Conservation (phyloP, 192 early-diverging fungal genomes). For the Entophlyctis luteolus region DNA sequence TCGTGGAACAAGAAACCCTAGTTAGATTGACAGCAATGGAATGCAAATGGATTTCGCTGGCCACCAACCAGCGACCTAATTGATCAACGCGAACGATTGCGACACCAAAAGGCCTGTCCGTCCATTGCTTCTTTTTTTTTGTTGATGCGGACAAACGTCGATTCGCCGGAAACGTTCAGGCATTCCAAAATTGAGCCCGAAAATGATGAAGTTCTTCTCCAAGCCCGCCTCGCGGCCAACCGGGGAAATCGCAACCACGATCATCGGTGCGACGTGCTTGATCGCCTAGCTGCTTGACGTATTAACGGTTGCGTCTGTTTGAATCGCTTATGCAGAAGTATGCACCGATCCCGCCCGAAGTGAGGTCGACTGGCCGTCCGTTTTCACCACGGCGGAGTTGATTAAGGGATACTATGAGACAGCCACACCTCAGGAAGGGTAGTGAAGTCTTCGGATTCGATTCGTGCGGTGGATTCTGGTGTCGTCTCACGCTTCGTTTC, state of each 20-base stretch:
- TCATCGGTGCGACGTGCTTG: slow-evolving; percentile 3
- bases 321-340: background rate
- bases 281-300: background rate
- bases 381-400: slow-evolving; percentile 12
- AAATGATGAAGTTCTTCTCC: too few relatives aligned
- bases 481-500: background rate
- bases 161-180: too few relatives aligned
- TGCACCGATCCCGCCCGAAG: background rate
- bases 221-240: background rate
- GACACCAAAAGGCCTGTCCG: too few relatives aligned
- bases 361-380: slow-evolving; percentile 18
- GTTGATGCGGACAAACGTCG: too few relatives aligned
- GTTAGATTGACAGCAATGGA: too few relatives aligned
- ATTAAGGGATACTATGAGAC: slow-evolving; percentile 19
- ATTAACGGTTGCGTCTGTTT: background rate
- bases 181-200: too few relatives aligned
- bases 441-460: background rate
- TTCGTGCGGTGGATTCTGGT: background rate
- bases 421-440: slow-evolving; percentile 18
- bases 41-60: too few relatives aligned
- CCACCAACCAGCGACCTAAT: too few relatives aligned
- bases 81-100: too few relatives aligned
- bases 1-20: too few relatives aligned
- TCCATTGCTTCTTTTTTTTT: too few relatives aligned
- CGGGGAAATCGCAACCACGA: slow-evolving; percentile 16